These are phyloP conservation scores for Penicillium canescens DNA, from an alignment of 495 filamentous ascomycete genomes.

Conservation along the genomic window DNA sequence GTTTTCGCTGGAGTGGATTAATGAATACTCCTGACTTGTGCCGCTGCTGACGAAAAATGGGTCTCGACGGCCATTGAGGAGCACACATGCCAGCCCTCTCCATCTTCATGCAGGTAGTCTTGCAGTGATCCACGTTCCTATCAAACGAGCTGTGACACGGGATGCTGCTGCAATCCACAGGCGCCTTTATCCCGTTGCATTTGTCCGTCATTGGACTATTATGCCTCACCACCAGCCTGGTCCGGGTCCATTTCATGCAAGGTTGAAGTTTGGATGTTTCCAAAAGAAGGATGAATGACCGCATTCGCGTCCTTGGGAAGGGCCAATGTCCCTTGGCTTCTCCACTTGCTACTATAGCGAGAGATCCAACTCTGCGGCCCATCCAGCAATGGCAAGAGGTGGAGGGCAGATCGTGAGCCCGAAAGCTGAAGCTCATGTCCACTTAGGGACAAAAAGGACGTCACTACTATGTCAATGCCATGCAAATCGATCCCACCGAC, in stretches of 20 bases:
- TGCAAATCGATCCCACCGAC: not conserved
- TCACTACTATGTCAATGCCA: not conserved
- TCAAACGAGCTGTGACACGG: slow-evolving; percentile 8
- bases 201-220: slow-evolving; percentile 6
- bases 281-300: not conserved
- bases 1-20: not conserved
- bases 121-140: slow-evolving; percentile 14
- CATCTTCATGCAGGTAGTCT: slow-evolving; percentile 12
- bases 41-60: slow-evolving; percentile 2
- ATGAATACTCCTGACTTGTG: not conserved
- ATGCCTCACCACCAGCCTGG: slow-evolving; percentile 3
- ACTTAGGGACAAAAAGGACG: slow-evolving; percentile 6
- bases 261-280: slow-evolving; percentile 1
- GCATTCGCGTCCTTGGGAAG: not conserved
- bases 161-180: not conserved
- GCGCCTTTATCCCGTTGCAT: not conserved
- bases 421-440: slow-evolving; percentile 16
- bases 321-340: slow-evolving; percentile 1
- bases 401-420: slow-evolving; percentile 2
- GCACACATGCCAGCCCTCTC: not conserved
- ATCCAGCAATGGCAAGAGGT: slow-evolving; percentile 3
- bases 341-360: not conserved
- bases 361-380: not conserved
- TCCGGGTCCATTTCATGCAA: slow-evolving; percentile 9
- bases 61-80: slow-evolving; percentile 7